A percentile compares a stretch with the other conserved stretches of the same genome.
These are phyloP conservation scores for Funneliformis geosporum DNA, from an alignment of 192 early-diverging fungal species.

Conservation along the genomic window DNA sequence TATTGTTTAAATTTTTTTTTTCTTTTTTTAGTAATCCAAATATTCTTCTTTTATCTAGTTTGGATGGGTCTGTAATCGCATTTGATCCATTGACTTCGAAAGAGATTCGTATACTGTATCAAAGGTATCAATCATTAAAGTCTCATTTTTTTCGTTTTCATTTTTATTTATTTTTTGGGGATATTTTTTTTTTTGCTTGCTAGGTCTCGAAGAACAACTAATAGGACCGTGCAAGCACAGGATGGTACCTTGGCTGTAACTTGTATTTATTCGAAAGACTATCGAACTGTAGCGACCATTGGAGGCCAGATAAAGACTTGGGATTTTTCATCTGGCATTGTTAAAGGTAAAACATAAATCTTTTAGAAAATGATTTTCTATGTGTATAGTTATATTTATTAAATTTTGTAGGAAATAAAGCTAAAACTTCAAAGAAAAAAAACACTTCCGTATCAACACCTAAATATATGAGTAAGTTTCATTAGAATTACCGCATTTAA, in stretches of 20 bases:
- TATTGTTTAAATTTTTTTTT: background rate
- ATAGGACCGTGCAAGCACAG: background rate
- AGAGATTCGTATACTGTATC: background rate
- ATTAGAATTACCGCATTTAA: background rate
- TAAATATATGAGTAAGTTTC: background rate
- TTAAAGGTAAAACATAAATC: background rate
- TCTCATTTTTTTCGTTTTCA: background rate
- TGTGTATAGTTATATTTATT: background rate
- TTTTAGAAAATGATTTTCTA: background rate
- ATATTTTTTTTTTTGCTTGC: background rate
- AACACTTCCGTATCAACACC: background rate
- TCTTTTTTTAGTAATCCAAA: background rate
- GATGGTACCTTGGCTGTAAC: background rate
- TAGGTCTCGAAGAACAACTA: background rate
- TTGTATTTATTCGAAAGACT: slow-evolving; percentile 12
- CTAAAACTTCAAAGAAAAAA: background rate
- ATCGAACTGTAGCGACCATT: background rate
- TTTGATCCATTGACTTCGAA: background rate
- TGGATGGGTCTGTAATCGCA: background rate
- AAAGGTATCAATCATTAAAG: background rate
- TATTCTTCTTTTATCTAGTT: background rate
- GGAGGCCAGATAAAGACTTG: background rate
- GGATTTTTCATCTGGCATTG: background rate
- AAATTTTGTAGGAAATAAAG: background rate
- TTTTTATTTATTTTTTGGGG: background rate